phyloP scores from a whole-genome alignment of 495 filamentous ascomycete species.

The Durotheca rogersii region DNA sequence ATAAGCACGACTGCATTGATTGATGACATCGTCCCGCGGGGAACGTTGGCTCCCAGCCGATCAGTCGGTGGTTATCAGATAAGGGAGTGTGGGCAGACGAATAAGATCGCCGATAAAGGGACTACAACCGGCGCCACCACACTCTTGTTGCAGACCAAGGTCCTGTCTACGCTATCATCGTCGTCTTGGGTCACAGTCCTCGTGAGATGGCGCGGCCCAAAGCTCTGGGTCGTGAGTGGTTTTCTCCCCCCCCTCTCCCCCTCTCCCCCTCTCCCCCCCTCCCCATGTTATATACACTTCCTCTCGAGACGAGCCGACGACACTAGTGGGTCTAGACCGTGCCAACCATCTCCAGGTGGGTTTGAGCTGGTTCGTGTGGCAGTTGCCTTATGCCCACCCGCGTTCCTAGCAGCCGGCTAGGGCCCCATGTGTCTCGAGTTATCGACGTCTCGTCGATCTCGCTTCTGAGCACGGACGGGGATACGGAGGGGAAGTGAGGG shows the following conservation, averaged over 20 bases:
- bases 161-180: conserved; percentile 21
- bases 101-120: conserved; percentile 20
- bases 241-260: not conserved
- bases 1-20: conserved; percentile 26
- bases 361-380: conserved; percentile 28
- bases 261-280: not conserved
- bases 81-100: conserved; percentile 22
- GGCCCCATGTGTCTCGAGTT: conserved; percentile 26
- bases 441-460: conserved; percentile 29
- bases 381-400: conserved; percentile 19
- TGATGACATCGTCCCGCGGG: conserved; percentile 33
- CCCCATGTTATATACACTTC: conserved; percentile 3
- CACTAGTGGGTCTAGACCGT: conserved; percentile 25
- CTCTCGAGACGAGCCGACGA: conserved; percentile 26
- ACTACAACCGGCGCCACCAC: conserved; percentile 24
- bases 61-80: conserved; percentile 33
- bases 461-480: conserved; percentile 16
- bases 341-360: conserved; percentile 19
- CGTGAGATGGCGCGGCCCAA: conserved; percentile 25
- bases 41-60: conserved; percentile 32
- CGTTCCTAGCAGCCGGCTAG: conserved; percentile 12
- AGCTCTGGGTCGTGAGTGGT: conserved; percentile 21
- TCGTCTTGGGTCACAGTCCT: conserved; percentile 19
- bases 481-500: not conserved
- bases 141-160: conserved; percentile 20